Base-by-base conservation (phyloP, 2,329 filamentous ascomycete genomes). In the Xylaria sp. region DNA sequence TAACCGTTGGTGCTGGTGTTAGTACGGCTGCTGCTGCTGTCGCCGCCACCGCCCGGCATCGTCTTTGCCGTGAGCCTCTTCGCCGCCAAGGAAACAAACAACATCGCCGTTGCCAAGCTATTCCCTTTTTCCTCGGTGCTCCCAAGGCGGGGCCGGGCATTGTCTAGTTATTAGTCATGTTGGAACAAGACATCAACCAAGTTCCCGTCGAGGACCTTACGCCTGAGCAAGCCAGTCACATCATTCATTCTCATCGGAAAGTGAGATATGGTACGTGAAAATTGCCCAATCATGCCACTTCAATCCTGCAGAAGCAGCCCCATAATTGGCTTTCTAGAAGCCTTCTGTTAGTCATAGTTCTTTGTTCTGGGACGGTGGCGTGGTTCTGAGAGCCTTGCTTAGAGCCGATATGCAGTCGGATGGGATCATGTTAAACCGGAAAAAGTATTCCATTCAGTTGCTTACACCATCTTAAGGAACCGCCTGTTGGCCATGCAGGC, bases 231-330 rank as follows among this genome's bases (percentile, higher is more conserved):
- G 89, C 88, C 71, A 90, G 83, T 76, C 87, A 88, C 74, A 90
- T 91, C 80, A 90, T 91, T 73, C 88, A 90, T 77, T 90, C 88
- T 61, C 89, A 90, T 77, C 86, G 89, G 72, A 91, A 91, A 79
- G 89, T 91, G 65, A 85, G 89, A 75, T 90, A 91, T 79, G 89
- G 88, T 90, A 83, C 77, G 87, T 82, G 57, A 60, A 36, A 11
- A 36, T 58, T 17, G 14, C 50, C 64, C 12, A 30, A 36, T 51
- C 57, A 21, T 53, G 27, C 54, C 5, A 24, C 36, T 27, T 39
- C 61, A 47, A 42, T n/a, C 53, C 32, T 50, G 45, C 53, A 47
- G 39, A 62, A 19, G 27, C 45, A 42, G 58, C 48, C 61, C 57
- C 63, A 39, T 50, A 32, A 39, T 54, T 61, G 14, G 48, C 50